Conservation (phyloP, 2,329 filamentous ascomycete species). For the Pseudogymnoascus sp. region DNA sequence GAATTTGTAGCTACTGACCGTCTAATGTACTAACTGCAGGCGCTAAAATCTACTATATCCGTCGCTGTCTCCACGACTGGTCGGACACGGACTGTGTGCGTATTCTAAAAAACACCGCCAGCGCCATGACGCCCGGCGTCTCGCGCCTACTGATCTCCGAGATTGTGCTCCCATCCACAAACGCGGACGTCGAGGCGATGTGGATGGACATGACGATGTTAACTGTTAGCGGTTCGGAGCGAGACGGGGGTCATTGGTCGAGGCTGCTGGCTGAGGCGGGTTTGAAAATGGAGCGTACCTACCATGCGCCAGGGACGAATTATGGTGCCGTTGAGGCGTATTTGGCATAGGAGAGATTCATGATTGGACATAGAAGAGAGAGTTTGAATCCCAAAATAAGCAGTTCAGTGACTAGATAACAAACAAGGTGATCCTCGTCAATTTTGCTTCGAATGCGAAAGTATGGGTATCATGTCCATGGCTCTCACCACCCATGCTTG, state of each 20-base stretch:
- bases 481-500: neutral
- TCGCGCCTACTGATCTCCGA: slow-evolving; percentile 25
- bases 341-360: neutral
- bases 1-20: neutral
- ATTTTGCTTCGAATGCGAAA: neutral
- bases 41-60: slow-evolving; percentile 29
- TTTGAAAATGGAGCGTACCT: slow-evolving; percentile 8
- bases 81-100: slow-evolving; percentile 24
- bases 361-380: neutral
- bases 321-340: slow-evolving; percentile 8
- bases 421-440: neutral
- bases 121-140: slow-evolving; percentile 25
- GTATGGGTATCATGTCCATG: neutral
- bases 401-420: neutral
- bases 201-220: slow-evolving; percentile 14
- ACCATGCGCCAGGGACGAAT: slow-evolving; percentile 6
- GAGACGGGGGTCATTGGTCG: slow-evolving; percentile 12
- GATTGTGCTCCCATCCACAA: slow-evolving; percentile 18
- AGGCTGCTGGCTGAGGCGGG: slow-evolving; percentile 10
- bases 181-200: slow-evolving; percentile 1
- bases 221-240: slow-evolving; percentile 11
- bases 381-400: neutral
- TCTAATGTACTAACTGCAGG: slow-evolving; percentile 13
- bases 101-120: slow-evolving; percentile 28
- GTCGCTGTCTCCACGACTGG: slow-evolving; percentile 34